Evolutionary conservation across 345 rosid genomes (phyloP).

Genomic region (Garcia nutans): DNA sequence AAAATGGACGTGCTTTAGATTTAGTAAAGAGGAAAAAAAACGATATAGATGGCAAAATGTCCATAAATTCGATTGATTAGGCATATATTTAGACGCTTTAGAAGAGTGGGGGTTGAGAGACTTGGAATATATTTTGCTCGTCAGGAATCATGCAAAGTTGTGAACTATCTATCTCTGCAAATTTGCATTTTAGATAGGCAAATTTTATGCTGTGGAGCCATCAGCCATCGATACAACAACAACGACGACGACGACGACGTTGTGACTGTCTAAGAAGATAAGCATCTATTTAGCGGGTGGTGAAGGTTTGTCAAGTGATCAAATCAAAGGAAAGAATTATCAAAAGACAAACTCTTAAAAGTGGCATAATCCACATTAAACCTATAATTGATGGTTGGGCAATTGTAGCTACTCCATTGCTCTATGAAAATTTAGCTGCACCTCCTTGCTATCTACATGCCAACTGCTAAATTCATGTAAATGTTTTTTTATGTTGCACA

Average conservation of each 20-base stretch:
- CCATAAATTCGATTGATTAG: not conserved
- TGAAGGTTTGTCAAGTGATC: not conserved
- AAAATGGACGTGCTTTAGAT: not conserved
- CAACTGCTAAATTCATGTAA: no score
- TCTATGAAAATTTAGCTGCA: no score
- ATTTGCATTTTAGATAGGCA: not conserved
- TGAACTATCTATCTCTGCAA: not conserved
- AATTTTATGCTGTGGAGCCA: not conserved
- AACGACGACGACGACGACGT: not conserved
- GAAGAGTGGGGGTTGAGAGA: conserved; percentile 1
- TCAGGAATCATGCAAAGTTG: conserved; percentile 16
- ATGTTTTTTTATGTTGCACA: no score
- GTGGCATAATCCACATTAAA: not conserved
- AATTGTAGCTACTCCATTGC: not conserved
- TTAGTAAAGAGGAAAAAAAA: not conserved
- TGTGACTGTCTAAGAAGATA: not conserved
- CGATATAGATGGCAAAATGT: not conserved
- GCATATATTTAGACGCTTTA: not conserved
- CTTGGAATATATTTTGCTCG: not conserved
- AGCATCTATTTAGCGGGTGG: not conserved
- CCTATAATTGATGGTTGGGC: not conserved
- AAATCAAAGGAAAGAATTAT: not conserved
- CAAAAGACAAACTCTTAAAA: not conserved
- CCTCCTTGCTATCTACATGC: no score
- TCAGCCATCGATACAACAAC: not conserved